Percentiles rank a stretch among this genome's conserved stretches.
Evolutionary conservation across 1,284 basidiomycete genomes (phyloP).

Genomic region (Irpex sp.): DNA sequence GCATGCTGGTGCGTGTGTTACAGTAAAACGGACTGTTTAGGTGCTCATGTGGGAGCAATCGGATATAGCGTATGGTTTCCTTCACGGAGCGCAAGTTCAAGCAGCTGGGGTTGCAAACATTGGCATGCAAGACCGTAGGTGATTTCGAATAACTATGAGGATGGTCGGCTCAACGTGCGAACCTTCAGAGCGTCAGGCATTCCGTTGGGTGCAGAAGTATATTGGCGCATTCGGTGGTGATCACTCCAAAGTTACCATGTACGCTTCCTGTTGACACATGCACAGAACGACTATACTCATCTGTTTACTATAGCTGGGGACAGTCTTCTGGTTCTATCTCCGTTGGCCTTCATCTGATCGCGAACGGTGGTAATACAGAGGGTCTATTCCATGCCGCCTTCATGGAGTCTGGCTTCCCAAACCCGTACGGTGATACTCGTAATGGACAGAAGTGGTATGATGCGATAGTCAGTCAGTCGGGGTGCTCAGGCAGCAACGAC

Average conservation of each 20-base stretch:
- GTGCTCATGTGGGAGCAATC: background rate
- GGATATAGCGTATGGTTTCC: conserved; percentile 38
- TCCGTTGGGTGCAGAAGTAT: conserved; percentile 53
- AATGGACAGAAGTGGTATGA: conserved; percentile 33
- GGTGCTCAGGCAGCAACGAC: conserved; percentile 29
- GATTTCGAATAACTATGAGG: too few relatives aligned
- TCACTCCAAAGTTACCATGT: conserved; percentile 31
- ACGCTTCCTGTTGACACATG: conserved; percentile 11
- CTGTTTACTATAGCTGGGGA: background rate
- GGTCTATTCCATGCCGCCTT: conserved; percentile 34
- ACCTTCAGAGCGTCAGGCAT: conserved; percentile 45
- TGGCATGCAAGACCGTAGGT: conserved; percentile 48
- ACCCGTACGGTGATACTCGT: conserved; percentile 26
- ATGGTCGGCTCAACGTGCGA: background rate
- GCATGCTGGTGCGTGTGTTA: background rate
- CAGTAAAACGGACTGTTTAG: too few relatives aligned
- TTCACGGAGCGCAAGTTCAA: conserved; percentile 46
- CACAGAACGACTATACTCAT: background rate
- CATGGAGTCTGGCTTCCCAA: conserved; percentile 35
- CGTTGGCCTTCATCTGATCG: conserved; percentile 31
- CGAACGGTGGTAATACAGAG: conserved; percentile 28
- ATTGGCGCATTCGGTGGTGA: conserved; percentile 42
- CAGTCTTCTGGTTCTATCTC: conserved; percentile 5
- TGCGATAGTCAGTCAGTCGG: conserved; percentile 27
- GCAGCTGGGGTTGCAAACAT: conserved; percentile 50